Conservation (phyloP, 1,284 basidiomycete species). For the Schizopora paradoxa region DNA sequence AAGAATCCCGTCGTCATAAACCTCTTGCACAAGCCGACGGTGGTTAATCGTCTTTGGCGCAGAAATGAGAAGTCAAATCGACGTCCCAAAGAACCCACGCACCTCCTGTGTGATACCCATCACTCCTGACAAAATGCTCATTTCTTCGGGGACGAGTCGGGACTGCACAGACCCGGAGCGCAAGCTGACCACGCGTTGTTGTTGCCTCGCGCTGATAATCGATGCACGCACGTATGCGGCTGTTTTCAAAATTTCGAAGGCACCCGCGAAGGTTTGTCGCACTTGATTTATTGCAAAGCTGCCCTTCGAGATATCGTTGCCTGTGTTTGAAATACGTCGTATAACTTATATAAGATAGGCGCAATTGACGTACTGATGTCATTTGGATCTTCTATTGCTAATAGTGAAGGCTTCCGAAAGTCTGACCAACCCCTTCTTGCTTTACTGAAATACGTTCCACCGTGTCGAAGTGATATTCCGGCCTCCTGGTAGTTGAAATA, state of each 20-base stretch:
- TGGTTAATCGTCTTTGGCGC: slow-evolving; percentile 72
- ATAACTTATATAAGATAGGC: slow-evolving; percentile 11
- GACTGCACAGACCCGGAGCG: slow-evolving; percentile 25
- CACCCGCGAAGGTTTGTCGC: slow-evolving; percentile 79
- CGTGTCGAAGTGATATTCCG: slow-evolving; percentile 85
- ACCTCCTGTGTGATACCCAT: slow-evolving; percentile 84
- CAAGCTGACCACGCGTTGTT: slow-evolving; percentile 42
- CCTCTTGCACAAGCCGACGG: slow-evolving; percentile 60
- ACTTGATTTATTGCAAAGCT: slow-evolving; percentile 85
- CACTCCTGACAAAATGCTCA: slow-evolving; percentile 78
- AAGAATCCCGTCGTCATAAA: slow-evolving; percentile 58
- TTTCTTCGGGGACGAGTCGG: slow-evolving; percentile 50
- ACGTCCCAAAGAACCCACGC: slow-evolving; percentile 23
- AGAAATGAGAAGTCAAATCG: slow-evolving; percentile 15
- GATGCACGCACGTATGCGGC: slow-evolving; percentile 56
- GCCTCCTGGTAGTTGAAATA: slow-evolving; percentile 89
- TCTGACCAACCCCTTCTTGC: slow-evolving; percentile 74
- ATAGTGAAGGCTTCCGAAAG: slow-evolving; percentile 50
- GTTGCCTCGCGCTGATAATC: slow-evolving; percentile 48
- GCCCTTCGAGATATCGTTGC: slow-evolving; percentile 89
- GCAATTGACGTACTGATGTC: slow-evolving; percentile 59
- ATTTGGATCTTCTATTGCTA: slow-evolving; percentile 94
- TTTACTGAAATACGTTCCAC: slow-evolving; percentile 85
- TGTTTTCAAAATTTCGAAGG: slow-evolving; percentile 77
- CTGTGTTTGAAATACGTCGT: slow-evolving; percentile 35